Evolutionary conservation across 495 filamentous ascomycete species (phyloP), one percentile per base, ranked within the genome.

Genomic region (Penicillium ucsense): DNA sequence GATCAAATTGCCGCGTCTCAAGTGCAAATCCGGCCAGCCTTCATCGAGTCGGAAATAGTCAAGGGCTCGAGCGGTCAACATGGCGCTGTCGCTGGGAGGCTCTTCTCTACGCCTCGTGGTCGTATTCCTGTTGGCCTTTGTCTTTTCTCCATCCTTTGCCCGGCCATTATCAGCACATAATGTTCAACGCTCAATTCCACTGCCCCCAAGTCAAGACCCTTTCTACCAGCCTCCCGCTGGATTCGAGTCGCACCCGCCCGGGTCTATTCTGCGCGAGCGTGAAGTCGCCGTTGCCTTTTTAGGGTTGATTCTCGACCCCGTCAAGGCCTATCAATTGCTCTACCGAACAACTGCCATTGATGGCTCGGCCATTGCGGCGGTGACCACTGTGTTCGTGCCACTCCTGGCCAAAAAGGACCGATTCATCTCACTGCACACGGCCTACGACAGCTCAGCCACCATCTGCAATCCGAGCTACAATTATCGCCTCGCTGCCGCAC

Each of bases 321-420:
- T 67, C 6, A 48, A 60, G 20, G 55, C 58, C 4, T 55, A 61
- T 11, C 61, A 63, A 47, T 35, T 63, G 43, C 43, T 63, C 2
- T 63, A 63, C 31, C 58, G 61, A 39, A 63, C 61, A 2, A 61
- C 58, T 3, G 55, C 64, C 5, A 48, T 66, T 39, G 56, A 67
- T 41, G 64, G 64, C 7, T 61, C 64, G 0, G 60, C 64, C 4
- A 67, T 65, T 38, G 46, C 62, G 9, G 60, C 60, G 3, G 62
- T 65, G 12, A 67, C 64, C 3, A 67, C 64, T 5, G 42, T 67
- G 9, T 67, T 67, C 57, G 65, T 65, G 45, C 64, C 64, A 0
- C 27, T 30, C 4, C 29, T 30, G 4, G 45, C 62, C 8, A 59
- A 59, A 47, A 56, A 47, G 5, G 62, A 67, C 31, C 55, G 62